Evolutionary conservation across 2,329 filamentous ascomycete species (phyloP), one percentile per base, ranked within the genome.

Genomic region (Fusarium chuoi): DNA sequence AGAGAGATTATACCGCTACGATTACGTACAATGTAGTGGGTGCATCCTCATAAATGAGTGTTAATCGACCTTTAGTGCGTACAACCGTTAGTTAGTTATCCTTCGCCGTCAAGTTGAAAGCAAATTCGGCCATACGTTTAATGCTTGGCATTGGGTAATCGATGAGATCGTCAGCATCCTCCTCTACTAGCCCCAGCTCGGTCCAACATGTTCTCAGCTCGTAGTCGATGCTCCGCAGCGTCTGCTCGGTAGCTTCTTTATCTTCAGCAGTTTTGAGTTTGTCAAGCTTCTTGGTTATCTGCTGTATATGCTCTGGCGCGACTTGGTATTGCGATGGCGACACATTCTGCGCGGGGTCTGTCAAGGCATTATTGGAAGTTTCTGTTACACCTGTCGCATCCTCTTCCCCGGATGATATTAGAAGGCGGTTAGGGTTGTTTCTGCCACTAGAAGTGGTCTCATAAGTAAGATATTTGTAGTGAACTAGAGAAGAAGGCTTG

Each of bases 11-110:
- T 13, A 6, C 12, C 20, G 5, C 14, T 18, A 26, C 12, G 6
- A 20, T 45, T 7, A 46, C 56, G 3, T 35, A 65, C 62, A 65
- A 15, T 2, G 62, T 65, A 26, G 62, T 65, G n/a, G 62, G 56
- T 18, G 56, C 56, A 9, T 62, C 46, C 22, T 65, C 56, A 35
- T 44, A 62, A 24, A 30, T 52, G 11, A 65, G 42, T 1, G 38
- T 65, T 3, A 46, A 65, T 26, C 45, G 33, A 18, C 62, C 62
- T 65, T 7, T 4, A 8, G 24, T 17, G 22, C 9, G 6, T 13
- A 5, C 9, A 20, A 5, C 10, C 28, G 30, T n/a, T 28, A 36
- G 7, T 41, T 3, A 38, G 28, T 30, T 5, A 5, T 33, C 7
- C 22, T n/a, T 13, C 1, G 14, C 1, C 5, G 10, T 24, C 15